Evolutionary conservation across 192 early-diverging fungal species (phyloP).

Genomic region (Coemansia pectinata): DNA sequence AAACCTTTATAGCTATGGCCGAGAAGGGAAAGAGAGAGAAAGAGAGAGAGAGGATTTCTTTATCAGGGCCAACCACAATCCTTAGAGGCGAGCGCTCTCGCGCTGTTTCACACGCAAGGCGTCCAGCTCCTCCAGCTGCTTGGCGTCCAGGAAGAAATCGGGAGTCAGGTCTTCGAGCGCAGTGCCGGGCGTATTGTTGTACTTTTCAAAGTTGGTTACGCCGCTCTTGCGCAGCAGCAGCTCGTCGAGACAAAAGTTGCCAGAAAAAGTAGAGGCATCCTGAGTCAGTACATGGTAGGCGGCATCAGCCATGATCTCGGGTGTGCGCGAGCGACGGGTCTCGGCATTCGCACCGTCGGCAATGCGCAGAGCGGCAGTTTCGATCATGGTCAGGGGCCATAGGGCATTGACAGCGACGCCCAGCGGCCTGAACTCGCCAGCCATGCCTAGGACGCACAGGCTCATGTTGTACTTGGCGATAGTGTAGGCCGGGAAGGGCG

Average conservation of each 20-base stretch:
- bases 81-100: slow-evolving; percentile 2
- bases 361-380: slow-evolving; percentile 66
- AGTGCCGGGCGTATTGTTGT: slow-evolving; percentile 61
- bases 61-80: background rate
- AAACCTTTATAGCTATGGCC: background rate
- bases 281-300: slow-evolving; percentile 67
- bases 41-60: background rate
- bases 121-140: slow-evolving; percentile 46
- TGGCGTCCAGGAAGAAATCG: slow-evolving; percentile 66
- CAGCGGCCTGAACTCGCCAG: slow-evolving; percentile 64
- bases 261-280: slow-evolving; percentile 57
- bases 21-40: background rate
- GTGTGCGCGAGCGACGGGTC: slow-evolving; percentile 27
- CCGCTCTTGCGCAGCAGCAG: slow-evolving; percentile 70
- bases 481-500: slow-evolving; percentile 63
- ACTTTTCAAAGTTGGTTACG: slow-evolving; percentile 70
- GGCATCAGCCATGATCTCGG: slow-evolving; percentile 82
- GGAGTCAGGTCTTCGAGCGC: slow-evolving; percentile 58
- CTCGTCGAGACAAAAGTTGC: slow-evolving; percentile 80
- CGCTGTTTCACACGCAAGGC: slow-evolving; percentile 30
- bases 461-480: slow-evolving; percentile 79
- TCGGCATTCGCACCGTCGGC: slow-evolving; percentile 12
- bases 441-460: slow-evolving; percentile 70
- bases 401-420: slow-evolving; percentile 76
- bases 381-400: slow-evolving; percentile 77